Base-by-base conservation (phyloP, 768 basidiomycete species). In the Boletellus ananiceps region DNA sequence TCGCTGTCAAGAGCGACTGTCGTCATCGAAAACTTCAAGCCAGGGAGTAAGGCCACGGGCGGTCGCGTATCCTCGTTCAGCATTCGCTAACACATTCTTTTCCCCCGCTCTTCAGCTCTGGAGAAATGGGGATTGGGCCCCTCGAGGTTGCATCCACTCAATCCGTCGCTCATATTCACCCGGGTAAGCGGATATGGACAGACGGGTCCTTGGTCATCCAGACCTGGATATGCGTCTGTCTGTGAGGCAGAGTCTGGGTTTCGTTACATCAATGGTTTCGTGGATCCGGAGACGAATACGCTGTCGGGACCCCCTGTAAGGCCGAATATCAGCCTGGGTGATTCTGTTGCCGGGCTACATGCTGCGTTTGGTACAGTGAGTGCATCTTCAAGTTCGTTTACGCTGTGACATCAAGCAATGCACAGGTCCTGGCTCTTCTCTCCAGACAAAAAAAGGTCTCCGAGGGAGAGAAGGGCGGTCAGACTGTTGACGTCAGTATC, bases 81-180 rank as follows among this genome's bases (percentile, higher is more conserved):
- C 11, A 11, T 39, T 46, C 16, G 16, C 43, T 52, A 15, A 58
- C 11, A 6, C n/a, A 0, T 33, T 0, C 11, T 34, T 35, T n/a
- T 14, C 2, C 44, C 27, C 15, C 18, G 8, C 9, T 2, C 47
- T 33, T 15, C 55, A 29, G 84, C 84, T 1, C 72, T 87, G 8
- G 84, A 86, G 58, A 84, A 80, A 66, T 86, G 84, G 83, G 71
- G 71, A 1, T 69, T 86, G 32, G 82, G 82, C 5, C 83, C 83
- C 2, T 67, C 66, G 11, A 73, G 74, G 46, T 61, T 86, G 4
- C 79, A 78, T 18, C 82, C 80, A n/a, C 80, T 82, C 52, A 94
- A 95, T 57, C 87, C 91, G 0, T 84, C 82, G 45, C 77, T 97
- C 49, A 89, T 97, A 58, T 93, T 90, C 62, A 95, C 93, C 7